Base-by-base conservation (phyloP, 1,284 basidiomycete genomes). In the Cutaneotrichosporon daszewskae region DNA sequence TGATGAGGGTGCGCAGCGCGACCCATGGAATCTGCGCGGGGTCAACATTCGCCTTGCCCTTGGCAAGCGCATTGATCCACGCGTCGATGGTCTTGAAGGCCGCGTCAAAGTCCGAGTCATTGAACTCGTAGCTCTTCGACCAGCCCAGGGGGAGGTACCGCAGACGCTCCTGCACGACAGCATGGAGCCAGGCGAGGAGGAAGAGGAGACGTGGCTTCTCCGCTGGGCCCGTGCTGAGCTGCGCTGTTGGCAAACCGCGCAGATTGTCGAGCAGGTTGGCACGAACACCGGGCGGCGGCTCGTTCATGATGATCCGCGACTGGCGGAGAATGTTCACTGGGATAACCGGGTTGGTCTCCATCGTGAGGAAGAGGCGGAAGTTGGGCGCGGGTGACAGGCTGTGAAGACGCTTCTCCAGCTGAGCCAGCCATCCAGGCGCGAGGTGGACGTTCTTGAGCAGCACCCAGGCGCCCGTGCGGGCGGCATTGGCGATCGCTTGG, bases 101-200 rank as follows among this genome's bases (percentile, higher is more conserved):
- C 11, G 91, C 85, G n/a, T 84, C 80, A 78, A 94, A 85, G 64
- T 97, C 92, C 5, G 92, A 94, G 66, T 96, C 90, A 69, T 96
- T 96, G 78, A 96, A 96, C 68, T 96, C 92, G 71, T 96, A 96
- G 1, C 79, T 77, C 73, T 95, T 90, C 64, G 85, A 90, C 89
- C 91, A 97, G 1, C 92, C 91, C 19, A 97, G 76, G 5, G 92
- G 92, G 9, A 85, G 85, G 65, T 95, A 96, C 32, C 92, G 86
- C 19, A 96, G 76, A 54, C 92, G 87, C 69, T 96, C 92, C 72
- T 95, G 91, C 1, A 96, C 83, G 19, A 96, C 80, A 14, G 92
- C 90, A 62, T 97, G 92, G 81, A 96, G 92, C 91, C 91, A 97
- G 3, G 91, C 87, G n/a, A 96, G 79, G 28, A 95, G 74, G 82